Conservation (phyloP, 331 rosid genomes). For the Malus hybrid region DNA sequence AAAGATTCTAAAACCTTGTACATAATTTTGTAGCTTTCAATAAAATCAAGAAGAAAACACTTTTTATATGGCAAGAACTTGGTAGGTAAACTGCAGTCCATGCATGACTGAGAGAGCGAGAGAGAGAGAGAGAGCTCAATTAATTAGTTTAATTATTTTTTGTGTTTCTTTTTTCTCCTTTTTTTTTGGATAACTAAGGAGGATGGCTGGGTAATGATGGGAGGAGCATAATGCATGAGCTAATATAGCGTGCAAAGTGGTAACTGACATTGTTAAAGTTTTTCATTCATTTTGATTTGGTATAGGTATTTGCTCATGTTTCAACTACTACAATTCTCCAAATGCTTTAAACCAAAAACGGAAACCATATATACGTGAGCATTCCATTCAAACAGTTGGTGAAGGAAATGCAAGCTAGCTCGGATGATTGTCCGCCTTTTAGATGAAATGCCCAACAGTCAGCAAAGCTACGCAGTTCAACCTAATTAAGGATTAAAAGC, state of each 20-base stretch:
- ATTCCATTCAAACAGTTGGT: neutral
- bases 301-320: conserved; percentile 11
- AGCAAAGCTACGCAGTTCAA: neutral
- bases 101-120: conserved; percentile 17
- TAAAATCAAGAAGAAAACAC: neutral
- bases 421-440: neutral
- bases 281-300: conserved; percentile 14
- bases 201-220: conserved; percentile 57
- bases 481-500: neutral
- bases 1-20: neutral
- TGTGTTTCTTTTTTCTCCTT: neutral
- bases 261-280: neutral
- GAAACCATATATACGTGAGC: neutral
- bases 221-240: conserved; percentile 79
- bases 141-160: neutral
- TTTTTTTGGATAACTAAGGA: conserved; percentile 1
- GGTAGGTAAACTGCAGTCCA: conserved; percentile 71
- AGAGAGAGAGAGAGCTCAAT: conserved; percentile 9
- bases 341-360: neutral
- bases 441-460: neutral
- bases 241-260: neutral
- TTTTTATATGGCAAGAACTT: conserved; percentile 15
- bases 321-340: neutral
- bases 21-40: neutral
- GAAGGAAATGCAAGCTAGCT: neutral